These are phyloP conservation scores for Agaricus sinodeliciosus DNA, from an alignment of 768 basidiomycete species.

Conservation along the genomic window DNA sequence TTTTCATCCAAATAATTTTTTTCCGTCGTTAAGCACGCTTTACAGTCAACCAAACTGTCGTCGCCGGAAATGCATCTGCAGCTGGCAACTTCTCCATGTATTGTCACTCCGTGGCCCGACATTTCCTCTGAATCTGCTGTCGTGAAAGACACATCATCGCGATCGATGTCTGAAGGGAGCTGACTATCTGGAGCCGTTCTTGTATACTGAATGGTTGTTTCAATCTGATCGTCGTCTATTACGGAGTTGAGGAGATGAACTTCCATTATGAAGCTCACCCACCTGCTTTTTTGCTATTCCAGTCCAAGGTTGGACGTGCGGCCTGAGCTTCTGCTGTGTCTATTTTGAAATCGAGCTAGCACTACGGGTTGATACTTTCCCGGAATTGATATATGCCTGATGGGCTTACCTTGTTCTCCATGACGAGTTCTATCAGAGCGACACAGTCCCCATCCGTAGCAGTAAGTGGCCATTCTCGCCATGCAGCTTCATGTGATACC, in stretches of 20 bases:
- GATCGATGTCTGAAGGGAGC: background rate
- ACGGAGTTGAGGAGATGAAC: background rate
- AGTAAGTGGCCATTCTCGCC: conserved; percentile 75
- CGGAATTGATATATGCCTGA: background rate
- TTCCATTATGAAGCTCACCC: conserved; percentile 11
- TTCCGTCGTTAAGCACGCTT: conserved; percentile 37
- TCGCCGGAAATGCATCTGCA: conserved; percentile 30
- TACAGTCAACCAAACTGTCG: conserved; percentile 35
- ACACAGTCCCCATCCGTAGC: conserved; percentile 80
- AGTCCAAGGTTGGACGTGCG: conserved; percentile 55
- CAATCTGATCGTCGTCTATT: conserved; percentile 79
- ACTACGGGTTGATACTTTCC: background rate
- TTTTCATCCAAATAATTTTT: conserved; percentile 23
- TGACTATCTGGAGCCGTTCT: conserved; percentile 12
- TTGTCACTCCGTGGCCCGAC: conserved; percentile 36
- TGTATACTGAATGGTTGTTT: conserved; percentile 50
- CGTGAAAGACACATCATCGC: background rate
- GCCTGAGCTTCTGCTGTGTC: conserved; percentile 57
- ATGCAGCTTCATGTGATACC: conserved; percentile 40
- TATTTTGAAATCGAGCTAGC: conserved; percentile 64
- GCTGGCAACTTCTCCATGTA: conserved; percentile 37
- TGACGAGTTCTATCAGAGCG: conserved; percentile 72
- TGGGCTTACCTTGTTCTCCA: conserved; percentile 59
- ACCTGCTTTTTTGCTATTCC: conserved; percentile 91
- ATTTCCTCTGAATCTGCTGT: conserved; percentile 5